These are phyloP conservation scores for Pleurotus tuoliensis DNA, from an alignment of 768 basidiomycete species.

Conservation along the genomic window DNA sequence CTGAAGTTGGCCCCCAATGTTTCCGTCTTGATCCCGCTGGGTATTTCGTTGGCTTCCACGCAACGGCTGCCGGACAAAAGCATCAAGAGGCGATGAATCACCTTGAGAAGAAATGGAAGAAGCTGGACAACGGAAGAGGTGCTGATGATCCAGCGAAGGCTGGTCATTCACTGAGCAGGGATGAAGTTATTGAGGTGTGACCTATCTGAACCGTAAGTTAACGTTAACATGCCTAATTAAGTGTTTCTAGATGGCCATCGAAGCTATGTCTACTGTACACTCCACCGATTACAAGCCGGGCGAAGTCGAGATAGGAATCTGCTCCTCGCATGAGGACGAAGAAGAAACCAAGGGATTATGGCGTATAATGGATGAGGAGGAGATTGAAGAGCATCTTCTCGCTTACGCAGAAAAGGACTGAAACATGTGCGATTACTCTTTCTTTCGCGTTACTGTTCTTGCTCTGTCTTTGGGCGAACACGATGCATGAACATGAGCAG, in stretches of 20 bases:
- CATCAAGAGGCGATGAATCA: conserved; percentile 99
- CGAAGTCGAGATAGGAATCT: conserved; percentile 95
- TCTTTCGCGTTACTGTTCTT: background rate
- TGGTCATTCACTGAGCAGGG: conserved; percentile 65
- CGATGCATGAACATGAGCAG: conserved; percentile 56
- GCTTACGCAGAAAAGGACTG: conserved; percentile 91
- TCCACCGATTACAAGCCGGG: conserved; percentile 94
- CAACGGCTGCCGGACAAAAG: conserved; percentile 93
- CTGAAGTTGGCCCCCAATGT: conserved; percentile 89
- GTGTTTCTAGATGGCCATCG: conserved; percentile 78
- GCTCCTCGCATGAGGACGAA: conserved; percentile 74
- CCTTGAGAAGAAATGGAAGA: conserved; percentile 99
- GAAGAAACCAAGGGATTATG: conserved; percentile 71
- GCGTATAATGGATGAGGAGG: conserved; percentile 73
- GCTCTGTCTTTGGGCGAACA: conserved; percentile 5
- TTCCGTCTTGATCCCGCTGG: conserved; percentile 99
- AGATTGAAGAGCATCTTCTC: conserved; percentile 75
- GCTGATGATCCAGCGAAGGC: conserved; percentile 77
- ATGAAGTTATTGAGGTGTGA: conserved; percentile 87
- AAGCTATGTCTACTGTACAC: conserved; percentile 90
- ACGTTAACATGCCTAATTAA: background rate
- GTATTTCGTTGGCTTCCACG: conserved; percentile 98
- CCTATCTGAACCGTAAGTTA: conserved; percentile 1
- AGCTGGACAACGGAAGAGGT: conserved; percentile 72
- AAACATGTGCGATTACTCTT: background rate